These are phyloP conservation scores for Yamadazyma taylorii DNA, from an alignment of 1,139 yeast species.

Conservation along the genomic window DNA sequence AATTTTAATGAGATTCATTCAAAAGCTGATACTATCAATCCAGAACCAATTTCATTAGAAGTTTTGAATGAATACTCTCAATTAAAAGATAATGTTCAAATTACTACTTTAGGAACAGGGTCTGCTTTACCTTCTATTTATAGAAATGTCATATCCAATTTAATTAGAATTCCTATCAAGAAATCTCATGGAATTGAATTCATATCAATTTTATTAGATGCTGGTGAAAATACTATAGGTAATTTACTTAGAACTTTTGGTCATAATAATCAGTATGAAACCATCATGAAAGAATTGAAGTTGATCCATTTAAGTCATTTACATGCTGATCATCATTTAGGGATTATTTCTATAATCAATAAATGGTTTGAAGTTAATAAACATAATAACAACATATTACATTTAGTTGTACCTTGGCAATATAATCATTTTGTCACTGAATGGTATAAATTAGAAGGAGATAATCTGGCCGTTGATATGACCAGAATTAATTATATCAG, in stretches of 20 bases:
- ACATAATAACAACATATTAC: conserved; percentile 35
- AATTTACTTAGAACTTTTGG: conserved; percentile 65
- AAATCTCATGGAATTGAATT: conserved; percentile 24
- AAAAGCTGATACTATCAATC: conserved; percentile 21
- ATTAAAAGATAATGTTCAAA: conserved; percentile 59
- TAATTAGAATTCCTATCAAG: conserved; percentile 64
- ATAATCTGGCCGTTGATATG: conserved; percentile 32
- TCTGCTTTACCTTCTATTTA: conserved; percentile 85
- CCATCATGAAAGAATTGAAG: conserved; percentile 53
- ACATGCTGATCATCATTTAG: conserved; percentile 97
- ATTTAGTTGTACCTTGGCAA: conserved; percentile 75
- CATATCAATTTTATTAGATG: conserved; percentile 67
- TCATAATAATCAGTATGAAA: conserved; percentile 35
- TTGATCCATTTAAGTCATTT: conserved; percentile 80
- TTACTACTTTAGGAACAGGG: conserved; percentile 88
- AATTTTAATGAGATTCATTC: conserved; percentile 5
- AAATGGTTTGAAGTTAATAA: conserved; percentile 58
- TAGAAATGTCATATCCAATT: conserved; percentile 80
- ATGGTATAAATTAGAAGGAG: conserved; percentile 61
- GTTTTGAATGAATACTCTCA: conserved; percentile 11
- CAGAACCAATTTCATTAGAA: conserved; percentile 22
- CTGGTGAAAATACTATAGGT: conserved; percentile 92
- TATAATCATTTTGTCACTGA: conserved; percentile 67
- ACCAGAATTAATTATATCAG: conserved; percentile 55
- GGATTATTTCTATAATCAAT: conserved; percentile 66